phyloP scores from a whole-genome alignment of 129 eudicot species.

The Artemisia tridentata region DNA sequence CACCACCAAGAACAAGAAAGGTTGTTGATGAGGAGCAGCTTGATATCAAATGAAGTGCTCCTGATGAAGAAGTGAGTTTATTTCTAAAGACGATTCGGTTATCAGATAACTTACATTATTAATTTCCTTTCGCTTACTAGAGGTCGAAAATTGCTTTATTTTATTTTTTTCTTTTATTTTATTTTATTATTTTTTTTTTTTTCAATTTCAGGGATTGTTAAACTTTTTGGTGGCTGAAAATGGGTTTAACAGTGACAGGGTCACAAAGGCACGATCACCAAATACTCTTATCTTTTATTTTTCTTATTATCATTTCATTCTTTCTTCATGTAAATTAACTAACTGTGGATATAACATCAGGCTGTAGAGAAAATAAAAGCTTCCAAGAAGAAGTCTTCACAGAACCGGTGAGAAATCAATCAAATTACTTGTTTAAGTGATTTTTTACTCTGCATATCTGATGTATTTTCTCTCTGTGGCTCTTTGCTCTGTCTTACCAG shows the following conservation, averaged over 20 bases:
- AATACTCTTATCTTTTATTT: neutral
- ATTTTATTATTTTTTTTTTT: neutral
- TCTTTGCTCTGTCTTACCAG: conserved; percentile 35
- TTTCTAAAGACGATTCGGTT: neutral
- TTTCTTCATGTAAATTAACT: neutral
- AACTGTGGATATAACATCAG: conserved; percentile 25
- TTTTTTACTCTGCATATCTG: conserved; percentile 10
- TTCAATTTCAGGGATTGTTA: conserved; percentile 62
- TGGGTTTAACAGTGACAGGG: conserved; percentile 87
- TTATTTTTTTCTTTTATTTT: no score
- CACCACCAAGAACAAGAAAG: no score
- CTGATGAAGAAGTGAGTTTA: conserved; percentile 83
- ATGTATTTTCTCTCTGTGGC: neutral
- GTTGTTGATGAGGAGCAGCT: conserved; percentile 61
- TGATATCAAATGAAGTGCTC: conserved; percentile 84
- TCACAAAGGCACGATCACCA: conserved; percentile 53
- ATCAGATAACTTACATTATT: conserved; percentile 1
- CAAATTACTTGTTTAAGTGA: neutral
- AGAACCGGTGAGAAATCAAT: conserved; percentile 63
- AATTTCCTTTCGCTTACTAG: neutral
- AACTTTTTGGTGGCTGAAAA: conserved; percentile 83
- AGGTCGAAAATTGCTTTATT: neutral
- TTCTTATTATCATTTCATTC: neutral
- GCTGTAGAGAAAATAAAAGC: conserved; percentile 93
- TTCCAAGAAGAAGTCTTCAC: conserved; percentile 81